These are phyloP conservation scores for Penicillium salamii DNA, from an alignment of 495 filamentous ascomycete genomes.

Conservation along the genomic window DNA sequence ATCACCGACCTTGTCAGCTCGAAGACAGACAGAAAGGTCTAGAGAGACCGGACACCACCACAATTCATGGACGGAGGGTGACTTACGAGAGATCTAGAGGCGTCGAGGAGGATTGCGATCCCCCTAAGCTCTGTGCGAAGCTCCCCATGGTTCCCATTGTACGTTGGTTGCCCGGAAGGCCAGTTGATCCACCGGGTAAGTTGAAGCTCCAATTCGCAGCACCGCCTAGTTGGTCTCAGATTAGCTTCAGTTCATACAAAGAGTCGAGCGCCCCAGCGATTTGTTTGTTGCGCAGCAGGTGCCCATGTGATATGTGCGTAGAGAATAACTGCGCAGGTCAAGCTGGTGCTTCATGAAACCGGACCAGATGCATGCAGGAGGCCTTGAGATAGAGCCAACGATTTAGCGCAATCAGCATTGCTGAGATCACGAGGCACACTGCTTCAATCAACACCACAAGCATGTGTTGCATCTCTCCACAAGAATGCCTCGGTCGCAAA, in stretches of 20 bases:
- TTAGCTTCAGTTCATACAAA: conserved; percentile 22
- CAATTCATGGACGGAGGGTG: conserved; percentile 3
- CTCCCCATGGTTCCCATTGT: conserved; percentile 60
- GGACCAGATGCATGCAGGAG: conserved; percentile 69
- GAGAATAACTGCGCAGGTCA: conserved; percentile 56
- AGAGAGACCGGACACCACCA: conserved; percentile 2
- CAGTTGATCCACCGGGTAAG: conserved; percentile 63
- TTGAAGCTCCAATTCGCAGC: conserved; percentile 74
- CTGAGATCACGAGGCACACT: conserved; percentile 8
- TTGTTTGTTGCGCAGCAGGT: conserved; percentile 55
- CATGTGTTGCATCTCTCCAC: conserved; percentile 20
- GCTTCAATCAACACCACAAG: conserved; percentile 13
- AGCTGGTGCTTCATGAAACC: conserved; percentile 64
- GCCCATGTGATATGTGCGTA: conserved; percentile 71
- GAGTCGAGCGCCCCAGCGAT: conserved; percentile 1
- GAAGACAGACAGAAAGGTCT: conserved; percentile 2
- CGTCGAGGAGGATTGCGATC: conserved; percentile 69
- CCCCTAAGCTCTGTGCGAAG: conserved; percentile 79
- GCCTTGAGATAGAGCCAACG: conserved; percentile 42
- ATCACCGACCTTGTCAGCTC: conserved; percentile 16
- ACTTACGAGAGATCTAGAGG: conserved; percentile 83
- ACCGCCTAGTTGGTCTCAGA: conserved; percentile 50
- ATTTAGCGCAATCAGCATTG: conserved; percentile 28
- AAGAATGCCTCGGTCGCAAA: conserved; percentile 30
- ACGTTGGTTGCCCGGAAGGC: conserved; percentile 58